Base-by-base conservation (phyloP, 257 asterid species). In the Primulina tabacum region DNA sequence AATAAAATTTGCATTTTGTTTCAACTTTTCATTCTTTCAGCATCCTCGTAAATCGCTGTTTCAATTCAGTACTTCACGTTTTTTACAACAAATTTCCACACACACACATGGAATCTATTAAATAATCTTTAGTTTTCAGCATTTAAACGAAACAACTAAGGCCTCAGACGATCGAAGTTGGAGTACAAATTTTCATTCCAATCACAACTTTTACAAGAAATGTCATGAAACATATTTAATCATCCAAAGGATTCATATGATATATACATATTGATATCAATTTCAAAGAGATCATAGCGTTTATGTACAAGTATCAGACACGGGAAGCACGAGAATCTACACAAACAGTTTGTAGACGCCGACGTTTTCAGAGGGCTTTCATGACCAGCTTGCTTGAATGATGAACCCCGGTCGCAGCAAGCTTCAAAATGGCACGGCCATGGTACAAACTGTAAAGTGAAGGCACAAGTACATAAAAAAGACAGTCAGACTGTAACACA, bases 341-440 rank as follows among this genome's bases (percentile, higher is more conserved):
- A 69, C 66, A 66, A 40, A 17, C 68, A 1, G 8, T 30, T 24
- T 10, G 35, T 40, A 66, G 50, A 8, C 37, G 37, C 26, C 37
- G n/a, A 12, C 47, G 43, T 6, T 33, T 60, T 78, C 76, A 87
- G 12, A 87, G 84, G 68, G 83, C 83, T 65, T 66, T 83, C 64
- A 87, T 66, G 65, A 88, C 89, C 62, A 81, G 78, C 75, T 86
- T 92, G 82, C 82, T 84, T 0, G 92, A 77, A 70, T 83, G 85
- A 74, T 92, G 97, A 65, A 84, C 77, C 58, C 98, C 98, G 33
- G 75, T 68, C 3, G 96, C 77, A 78, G 97, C 98, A 69, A 77
- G 78, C 70, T 73, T 85, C 70, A 92, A 65, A 38, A 87, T 72
- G 29, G 91, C 81, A 30, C 97, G 98, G 57, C 89, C 83, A 76